A percentile compares a stretch with the other conserved stretches of the same genome.
Evolutionary conservation across 768 basidiomycete species (phyloP).

Genomic region (Lactarius trivialis): DNA sequence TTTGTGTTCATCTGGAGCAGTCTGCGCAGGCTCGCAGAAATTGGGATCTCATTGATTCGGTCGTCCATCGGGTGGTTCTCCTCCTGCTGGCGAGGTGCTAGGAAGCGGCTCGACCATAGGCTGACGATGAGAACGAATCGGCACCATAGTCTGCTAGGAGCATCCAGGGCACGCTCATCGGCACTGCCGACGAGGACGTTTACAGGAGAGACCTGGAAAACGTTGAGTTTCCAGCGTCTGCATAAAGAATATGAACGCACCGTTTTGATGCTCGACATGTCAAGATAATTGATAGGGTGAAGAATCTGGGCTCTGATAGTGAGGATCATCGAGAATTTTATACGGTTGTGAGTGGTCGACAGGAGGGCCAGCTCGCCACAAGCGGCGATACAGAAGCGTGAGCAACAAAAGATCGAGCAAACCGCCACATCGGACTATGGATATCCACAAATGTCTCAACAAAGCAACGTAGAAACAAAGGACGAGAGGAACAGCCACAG

Average conservation of each 20-base stretch:
- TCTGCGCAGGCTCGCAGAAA: neutral
- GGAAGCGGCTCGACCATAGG: neutral
- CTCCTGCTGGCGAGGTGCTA: neutral
- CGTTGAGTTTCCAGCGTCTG: neutral
- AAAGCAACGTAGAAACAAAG: neutral
- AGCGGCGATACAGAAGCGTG: neutral
- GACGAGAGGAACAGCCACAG: neutral
- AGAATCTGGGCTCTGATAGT: neutral
- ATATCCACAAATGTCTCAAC: neutral
- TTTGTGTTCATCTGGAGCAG: neutral
- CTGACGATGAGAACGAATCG: neutral
- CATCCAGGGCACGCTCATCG: neutral
- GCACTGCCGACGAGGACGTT: conserved; percentile 7
- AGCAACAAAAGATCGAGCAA: neutral
- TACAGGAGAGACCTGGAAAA: neutral
- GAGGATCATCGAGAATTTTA: neutral
- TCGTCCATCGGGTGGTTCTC: neutral
- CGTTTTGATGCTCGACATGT: conserved; percentile 8
- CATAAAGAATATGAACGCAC: neutral
- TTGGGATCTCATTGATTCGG: neutral
- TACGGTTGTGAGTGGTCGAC: neutral
- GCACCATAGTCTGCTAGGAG: neutral
- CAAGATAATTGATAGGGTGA: neutral
- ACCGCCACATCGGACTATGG: conserved; percentile 3
- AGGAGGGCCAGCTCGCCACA: conserved; percentile 1